A percentile compares a stretch with the other conserved stretches of the same genome.
Evolutionary conservation across 208 protist species (phyloP).

Genomic region (Trypanosoma conorhini): DNA sequence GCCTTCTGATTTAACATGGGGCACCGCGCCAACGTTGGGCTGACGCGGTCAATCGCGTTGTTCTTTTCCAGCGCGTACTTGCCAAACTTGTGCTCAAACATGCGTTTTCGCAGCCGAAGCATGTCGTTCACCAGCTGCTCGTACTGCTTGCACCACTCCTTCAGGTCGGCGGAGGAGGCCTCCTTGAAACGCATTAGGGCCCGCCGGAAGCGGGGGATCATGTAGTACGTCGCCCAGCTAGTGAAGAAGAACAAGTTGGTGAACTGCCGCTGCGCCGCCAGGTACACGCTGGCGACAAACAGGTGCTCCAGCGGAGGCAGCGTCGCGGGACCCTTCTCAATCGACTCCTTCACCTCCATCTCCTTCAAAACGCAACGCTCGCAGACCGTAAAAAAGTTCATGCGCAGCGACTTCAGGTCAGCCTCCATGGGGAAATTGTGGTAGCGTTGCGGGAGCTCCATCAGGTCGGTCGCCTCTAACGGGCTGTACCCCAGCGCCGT

Average conservation of each 20-base stretch:
- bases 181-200: slow-evolving; percentile 80
- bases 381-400: slow-evolving; percentile 88
- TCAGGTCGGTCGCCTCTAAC: slow-evolving; percentile 82
- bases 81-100: slow-evolving; percentile 88
- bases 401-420: slow-evolving; percentile 78
- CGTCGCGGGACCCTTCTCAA: slow-evolving; percentile 73
- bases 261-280: slow-evolving; percentile 81
- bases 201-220: slow-evolving; percentile 75
- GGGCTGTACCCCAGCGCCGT: slow-evolving; percentile 81
- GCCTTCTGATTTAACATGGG: slow-evolving; percentile 90
- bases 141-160: slow-evolving; percentile 90
- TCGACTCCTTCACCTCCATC: slow-evolving; percentile 86
- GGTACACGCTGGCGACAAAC: slow-evolving; percentile 80
- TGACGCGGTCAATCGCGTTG: slow-evolving; percentile 72
- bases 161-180: slow-evolving; percentile 78
- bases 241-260: slow-evolving; percentile 85
- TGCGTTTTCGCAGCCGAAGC: slow-evolving; percentile 77
- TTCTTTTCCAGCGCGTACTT: slow-evolving; percentile 53
- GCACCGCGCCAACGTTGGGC: slow-evolving; percentile 73
- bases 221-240: slow-evolving; percentile 67
- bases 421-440: slow-evolving; percentile 88
- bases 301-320: slow-evolving; percentile 82
- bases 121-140: slow-evolving; percentile 83
- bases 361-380: slow-evolving; percentile 85
- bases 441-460: slow-evolving; percentile 86